phyloP scores from a whole-genome alignment of 1,284 basidiomycete species.

The Rhodotorula sp. region DNA sequence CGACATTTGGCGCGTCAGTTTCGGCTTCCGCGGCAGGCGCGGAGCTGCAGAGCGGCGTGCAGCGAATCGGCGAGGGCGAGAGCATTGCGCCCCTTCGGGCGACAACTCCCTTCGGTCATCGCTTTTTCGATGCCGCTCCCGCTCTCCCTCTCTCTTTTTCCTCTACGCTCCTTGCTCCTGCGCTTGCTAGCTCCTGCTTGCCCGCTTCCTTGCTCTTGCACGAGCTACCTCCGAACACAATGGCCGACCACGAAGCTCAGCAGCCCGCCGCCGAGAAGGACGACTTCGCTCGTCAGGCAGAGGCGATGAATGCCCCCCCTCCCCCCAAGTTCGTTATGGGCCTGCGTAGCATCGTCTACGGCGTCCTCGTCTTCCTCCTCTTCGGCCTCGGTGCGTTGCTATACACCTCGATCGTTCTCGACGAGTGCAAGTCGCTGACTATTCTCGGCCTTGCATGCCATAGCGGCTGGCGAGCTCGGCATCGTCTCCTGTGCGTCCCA shows the following conservation, averaged over 20 bases:
- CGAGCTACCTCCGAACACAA: too few relatives aligned
- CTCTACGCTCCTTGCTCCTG: too few relatives aligned
- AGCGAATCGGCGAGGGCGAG: too few relatives aligned
- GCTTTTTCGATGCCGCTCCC: not conserved
- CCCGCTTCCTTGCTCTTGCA: too few relatives aligned
- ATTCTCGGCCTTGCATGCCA: not conserved
- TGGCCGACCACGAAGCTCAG: too few relatives aligned
- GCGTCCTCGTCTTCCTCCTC: slow-evolving; percentile 11
- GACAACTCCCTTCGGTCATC: not conserved
- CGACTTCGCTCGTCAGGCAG: slow-evolving; percentile 2
- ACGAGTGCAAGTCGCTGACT: too few relatives aligned
- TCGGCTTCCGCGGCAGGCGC: too few relatives aligned
- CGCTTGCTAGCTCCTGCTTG: not conserved
- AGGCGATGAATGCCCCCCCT: slow-evolving; percentile 10
- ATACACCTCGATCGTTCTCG: too few relatives aligned
- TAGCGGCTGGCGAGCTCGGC: slow-evolving; percentile 1
- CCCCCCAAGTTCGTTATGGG: slow-evolving; percentile 9
- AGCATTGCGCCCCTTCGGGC: not conserved
- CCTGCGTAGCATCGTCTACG: not conserved
- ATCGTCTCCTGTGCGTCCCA: not conserved
- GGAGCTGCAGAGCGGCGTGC: too few relatives aligned
- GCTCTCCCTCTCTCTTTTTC: too few relatives aligned
- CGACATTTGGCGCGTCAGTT: too few relatives aligned
- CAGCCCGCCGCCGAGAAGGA: slow-evolving; percentile 17
- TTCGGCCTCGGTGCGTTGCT: slow-evolving; percentile 10